Evolutionary conservation across 495 filamentous ascomycete genomes (phyloP).

Genomic region (Penicillium pancosmium): DNA sequence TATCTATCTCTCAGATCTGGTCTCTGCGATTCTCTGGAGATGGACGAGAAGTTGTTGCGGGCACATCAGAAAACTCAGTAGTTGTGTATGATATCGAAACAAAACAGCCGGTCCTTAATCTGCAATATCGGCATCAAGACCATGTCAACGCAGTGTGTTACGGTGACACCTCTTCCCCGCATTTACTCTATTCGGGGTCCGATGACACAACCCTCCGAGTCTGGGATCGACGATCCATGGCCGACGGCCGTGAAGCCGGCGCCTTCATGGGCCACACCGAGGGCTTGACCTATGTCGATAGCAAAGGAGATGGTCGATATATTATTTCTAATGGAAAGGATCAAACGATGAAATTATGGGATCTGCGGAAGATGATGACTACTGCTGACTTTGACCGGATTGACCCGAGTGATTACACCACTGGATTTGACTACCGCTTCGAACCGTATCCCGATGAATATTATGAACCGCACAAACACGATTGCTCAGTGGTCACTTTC

Average conservation of each 20-base stretch:
- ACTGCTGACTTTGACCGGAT: conserved; percentile 62
- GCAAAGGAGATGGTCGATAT: conserved; percentile 94
- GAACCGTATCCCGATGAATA: conserved; percentile 65
- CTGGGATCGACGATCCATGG: conserved; percentile 93
- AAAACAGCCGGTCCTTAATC: conserved; percentile 68
- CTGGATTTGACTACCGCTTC: conserved; percentile 85
- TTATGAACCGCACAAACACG: conserved; percentile 77
- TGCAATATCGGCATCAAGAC: conserved; percentile 71
- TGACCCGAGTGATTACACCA: conserved; percentile 58
- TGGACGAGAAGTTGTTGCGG: conserved; percentile 87
- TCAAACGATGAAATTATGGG: conserved; percentile 97
- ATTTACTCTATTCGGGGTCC: conserved; percentile 95
- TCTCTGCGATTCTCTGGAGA: conserved; percentile 93
- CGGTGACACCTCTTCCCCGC: conserved; percentile 84
- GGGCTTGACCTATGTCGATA: conserved; percentile 93
- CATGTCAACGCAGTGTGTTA: conserved; percentile 99
- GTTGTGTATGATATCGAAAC: conserved; percentile 94
- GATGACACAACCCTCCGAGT: conserved; percentile 76
- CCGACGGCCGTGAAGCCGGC: conserved; percentile 82
- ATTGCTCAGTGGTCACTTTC: conserved; percentile 93
- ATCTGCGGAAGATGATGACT: conserved; percentile 81
- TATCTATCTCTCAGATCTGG: conserved; percentile 63
- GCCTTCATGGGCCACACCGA: conserved; percentile 94
- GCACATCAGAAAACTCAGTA: conserved; percentile 75
- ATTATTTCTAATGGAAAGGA: conserved; percentile 94